phyloP scores from a whole-genome alignment of 495 filamentous ascomycete genomes.

The Hypoxylon subgilvum region DNA sequence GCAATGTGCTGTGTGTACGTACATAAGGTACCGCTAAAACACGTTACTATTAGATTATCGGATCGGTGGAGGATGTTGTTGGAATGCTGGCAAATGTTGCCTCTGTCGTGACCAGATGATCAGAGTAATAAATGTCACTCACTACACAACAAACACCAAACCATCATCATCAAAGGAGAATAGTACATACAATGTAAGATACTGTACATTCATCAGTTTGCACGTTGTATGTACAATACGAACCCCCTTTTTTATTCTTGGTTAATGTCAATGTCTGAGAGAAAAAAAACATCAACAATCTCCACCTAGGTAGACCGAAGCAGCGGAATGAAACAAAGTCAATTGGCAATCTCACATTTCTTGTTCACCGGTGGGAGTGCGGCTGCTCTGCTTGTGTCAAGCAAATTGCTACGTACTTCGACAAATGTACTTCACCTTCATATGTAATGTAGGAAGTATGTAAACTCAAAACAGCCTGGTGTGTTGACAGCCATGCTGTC shows the following conservation, averaged over 20 bases:
- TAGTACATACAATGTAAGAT: no score
- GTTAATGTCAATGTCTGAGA: no score
- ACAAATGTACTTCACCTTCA: no score
- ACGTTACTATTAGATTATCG: slow-evolving; percentile 4
- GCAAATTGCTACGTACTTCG: no score
- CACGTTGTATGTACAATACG: no score
- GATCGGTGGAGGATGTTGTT: slow-evolving; percentile 1
- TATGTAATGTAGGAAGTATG: no score
- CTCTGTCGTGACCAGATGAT: slow-evolving; percentile 12
- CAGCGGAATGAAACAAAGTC: slow-evolving; percentile 13
- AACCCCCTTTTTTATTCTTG: no score
- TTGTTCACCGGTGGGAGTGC: slow-evolving; percentile 7
- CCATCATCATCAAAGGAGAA: no score
- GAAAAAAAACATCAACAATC: slow-evolving; percentile 1
- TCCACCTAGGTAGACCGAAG: slow-evolving; percentile 3
- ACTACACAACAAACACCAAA: neutral
- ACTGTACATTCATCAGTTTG: no score
- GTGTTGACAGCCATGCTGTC: slow-evolving; percentile 16
- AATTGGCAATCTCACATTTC: slow-evolving; percentile 2
- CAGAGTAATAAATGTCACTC: no score
- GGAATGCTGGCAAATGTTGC: slow-evolving; percentile 12
- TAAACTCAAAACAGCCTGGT: slow-evolving; percentile 6
- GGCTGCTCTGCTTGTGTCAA: neutral
- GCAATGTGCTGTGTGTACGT: neutral
- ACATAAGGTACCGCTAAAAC: no score